Conservation (phyloP, 306 rosid species). For the Inga leiocalycina region DNA sequence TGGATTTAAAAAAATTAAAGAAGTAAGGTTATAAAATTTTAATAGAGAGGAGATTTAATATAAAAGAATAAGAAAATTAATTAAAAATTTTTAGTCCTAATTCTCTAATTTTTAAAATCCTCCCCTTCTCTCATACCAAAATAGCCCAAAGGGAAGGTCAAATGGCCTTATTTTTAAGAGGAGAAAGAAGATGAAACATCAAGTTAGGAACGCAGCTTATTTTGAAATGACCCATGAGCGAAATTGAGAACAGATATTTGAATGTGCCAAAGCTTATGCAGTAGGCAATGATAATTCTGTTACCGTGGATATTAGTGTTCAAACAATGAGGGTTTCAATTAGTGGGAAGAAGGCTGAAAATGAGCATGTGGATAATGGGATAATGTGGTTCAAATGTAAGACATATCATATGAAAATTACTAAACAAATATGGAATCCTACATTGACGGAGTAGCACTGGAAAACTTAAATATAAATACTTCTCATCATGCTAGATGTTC, state of each 20-base stretch:
- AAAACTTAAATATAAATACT: too few relatives aligned
- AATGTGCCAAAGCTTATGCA: background rate
- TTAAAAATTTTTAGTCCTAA: too few relatives aligned
- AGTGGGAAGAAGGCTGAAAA: constrained; percentile 23
- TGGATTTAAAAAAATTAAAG: too few relatives aligned
- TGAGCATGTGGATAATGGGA: constrained; percentile 8
- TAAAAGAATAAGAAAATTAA: too few relatives aligned
- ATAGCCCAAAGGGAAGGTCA: too few relatives aligned
- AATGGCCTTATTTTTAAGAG: background rate
- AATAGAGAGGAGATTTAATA: too few relatives aligned
- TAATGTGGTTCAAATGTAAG: constrained; percentile 36
- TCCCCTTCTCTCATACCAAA: background rate
- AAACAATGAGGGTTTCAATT: constrained; percentile 19
- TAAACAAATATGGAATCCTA: too few relatives aligned
- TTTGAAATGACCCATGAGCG: constrained; percentile 50
- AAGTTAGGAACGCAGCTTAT: constrained; percentile 29
- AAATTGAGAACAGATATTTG: constrained; percentile 41
- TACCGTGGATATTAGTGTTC: constrained; percentile 37
- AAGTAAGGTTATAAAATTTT: too few relatives aligned
- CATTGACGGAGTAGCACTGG: too few relatives aligned
- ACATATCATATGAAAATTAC: too few relatives aligned
- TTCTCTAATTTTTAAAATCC: too few relatives aligned
- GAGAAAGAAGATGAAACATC: constrained; percentile 25
- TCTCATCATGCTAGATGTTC: too few relatives aligned
- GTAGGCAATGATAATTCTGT: background rate